These are phyloP conservation scores for Metschnikowia noctiluminum DNA, from an alignment of 805 yeast genomes.

Conservation along the genomic window DNA sequence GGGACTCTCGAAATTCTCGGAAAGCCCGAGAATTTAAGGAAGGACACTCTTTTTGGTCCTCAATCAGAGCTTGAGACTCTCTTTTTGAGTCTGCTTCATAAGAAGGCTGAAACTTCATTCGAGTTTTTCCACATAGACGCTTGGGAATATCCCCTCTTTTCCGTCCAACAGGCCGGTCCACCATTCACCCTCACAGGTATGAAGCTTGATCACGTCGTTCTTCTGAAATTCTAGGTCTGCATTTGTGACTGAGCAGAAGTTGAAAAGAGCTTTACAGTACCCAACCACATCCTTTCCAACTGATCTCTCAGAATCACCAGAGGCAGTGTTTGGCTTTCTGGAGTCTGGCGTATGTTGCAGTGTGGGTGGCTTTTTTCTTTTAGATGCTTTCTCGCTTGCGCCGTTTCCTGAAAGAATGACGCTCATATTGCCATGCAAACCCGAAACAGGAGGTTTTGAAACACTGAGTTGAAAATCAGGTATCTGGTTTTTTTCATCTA, in stretches of 20 bases:
- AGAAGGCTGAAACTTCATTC: too few relatives aligned
- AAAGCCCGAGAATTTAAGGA: too few relatives aligned
- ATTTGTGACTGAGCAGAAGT: conserved; percentile 31
- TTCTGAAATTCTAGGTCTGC: conserved; percentile 43
- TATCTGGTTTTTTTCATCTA: not conserved
- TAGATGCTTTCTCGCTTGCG: not conserved
- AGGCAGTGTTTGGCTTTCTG: not conserved
- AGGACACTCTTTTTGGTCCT: too few relatives aligned
- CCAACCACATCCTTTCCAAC: not conserved
- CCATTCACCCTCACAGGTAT: conserved; percentile 32
- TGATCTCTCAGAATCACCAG: not conserved
- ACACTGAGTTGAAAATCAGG: not conserved
- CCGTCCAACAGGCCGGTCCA: conserved; percentile 35
- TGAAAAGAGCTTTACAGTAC: conserved; percentile 39
- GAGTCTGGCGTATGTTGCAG: not conserved
- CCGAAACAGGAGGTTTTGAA: not conserved
- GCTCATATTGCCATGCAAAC: not conserved
- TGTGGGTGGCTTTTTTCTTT: not conserved
- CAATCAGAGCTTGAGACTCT: too few relatives aligned
- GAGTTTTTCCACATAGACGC: conserved; percentile 25
- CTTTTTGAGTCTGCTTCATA: too few relatives aligned
- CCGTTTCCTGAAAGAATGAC: not conserved
- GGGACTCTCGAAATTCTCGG: too few relatives aligned
- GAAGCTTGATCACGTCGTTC: conserved; percentile 43
- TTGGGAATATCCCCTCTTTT: conserved; percentile 31